A percentile compares a stretch with the other conserved stretches of the same genome.
phyloP scores from a whole-genome alignment of 208 protist species.

The Leishmania tropica region DNA sequence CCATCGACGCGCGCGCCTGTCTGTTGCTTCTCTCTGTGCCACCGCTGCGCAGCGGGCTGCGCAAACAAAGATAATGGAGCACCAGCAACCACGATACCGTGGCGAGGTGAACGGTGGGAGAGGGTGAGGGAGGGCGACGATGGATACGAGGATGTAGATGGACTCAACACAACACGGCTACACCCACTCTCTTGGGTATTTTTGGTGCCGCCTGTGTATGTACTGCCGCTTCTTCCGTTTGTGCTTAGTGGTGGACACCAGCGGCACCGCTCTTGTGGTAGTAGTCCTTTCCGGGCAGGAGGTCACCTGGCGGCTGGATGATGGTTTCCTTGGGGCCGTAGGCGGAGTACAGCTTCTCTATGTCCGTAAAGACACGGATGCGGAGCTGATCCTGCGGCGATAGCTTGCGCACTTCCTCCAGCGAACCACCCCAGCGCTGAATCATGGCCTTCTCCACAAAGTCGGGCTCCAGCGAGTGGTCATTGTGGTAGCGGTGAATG shows the following conservation, averaged over 20 bases:
- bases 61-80: not conserved
- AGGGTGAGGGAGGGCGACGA: not conserved
- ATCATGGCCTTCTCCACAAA: constrained; percentile 83
- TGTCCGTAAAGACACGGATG: constrained; percentile 68
- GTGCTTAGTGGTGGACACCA: constrained; percentile 33
- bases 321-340: constrained; percentile 86
- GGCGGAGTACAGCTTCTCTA: constrained; percentile 86
- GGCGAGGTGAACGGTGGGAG: not conserved
- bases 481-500: constrained; percentile 86
- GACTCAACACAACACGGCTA: not conserved
- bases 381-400: constrained; percentile 87
- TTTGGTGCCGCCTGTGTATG: not conserved
- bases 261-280: constrained; percentile 48
- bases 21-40: not conserved
- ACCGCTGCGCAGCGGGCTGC: not conserved
- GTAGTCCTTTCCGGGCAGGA: constrained; percentile 78
- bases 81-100: not conserved
- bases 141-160: not conserved
- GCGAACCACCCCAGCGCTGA: constrained; percentile 81
- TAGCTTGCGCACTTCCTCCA: constrained; percentile 83
- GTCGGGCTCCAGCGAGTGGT: constrained; percentile 78
- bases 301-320: constrained; percentile 75
- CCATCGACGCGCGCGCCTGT: not conserved
- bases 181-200: not conserved
- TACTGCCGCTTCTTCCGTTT: not conserved